These are phyloP conservation scores for Iberis pinnata DNA, from an alignment of 345 rosid genomes.

Conservation along the genomic window DNA sequence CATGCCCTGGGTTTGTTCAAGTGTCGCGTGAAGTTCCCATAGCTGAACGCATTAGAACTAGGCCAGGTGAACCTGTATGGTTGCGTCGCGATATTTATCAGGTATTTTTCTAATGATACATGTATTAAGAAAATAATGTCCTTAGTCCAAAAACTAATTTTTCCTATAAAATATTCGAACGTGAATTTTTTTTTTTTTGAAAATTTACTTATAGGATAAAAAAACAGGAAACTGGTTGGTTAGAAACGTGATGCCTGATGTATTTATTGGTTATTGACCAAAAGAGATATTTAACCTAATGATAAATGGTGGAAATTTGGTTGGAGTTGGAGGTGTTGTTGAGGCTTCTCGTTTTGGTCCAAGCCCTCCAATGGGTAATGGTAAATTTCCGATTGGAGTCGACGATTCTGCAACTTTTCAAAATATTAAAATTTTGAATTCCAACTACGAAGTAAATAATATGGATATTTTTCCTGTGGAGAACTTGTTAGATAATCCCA, in stretches of 20 bases:
- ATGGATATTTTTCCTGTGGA: not conserved
- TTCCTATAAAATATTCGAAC: not conserved
- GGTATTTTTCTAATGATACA: not conserved
- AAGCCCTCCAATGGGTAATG: constrained; percentile 6
- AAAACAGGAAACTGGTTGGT: not conserved
- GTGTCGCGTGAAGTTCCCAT: not conserved
- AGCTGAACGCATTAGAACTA: not conserved
- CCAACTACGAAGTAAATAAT: too few relatives aligned
- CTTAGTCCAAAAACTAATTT: not conserved
- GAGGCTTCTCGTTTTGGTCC: not conserved
- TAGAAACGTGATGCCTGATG: too few relatives aligned
- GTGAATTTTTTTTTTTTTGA: not conserved
- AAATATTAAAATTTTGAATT: not conserved
- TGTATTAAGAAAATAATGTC: not conserved
- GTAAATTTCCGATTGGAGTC: not conserved
- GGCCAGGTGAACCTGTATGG: not conserved
- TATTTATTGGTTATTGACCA: not conserved
- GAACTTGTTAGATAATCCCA: not conserved
- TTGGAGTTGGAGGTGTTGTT: not conserved
- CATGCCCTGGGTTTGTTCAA: constrained; percentile 5
- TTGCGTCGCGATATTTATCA: not conserved
- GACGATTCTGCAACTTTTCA: not conserved
- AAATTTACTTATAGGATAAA: not conserved
- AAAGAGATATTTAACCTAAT: not conserved
- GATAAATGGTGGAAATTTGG: not conserved